Conservation (phyloP, 73 alveolate genomes). For the Effrenium voratum region DNA sequence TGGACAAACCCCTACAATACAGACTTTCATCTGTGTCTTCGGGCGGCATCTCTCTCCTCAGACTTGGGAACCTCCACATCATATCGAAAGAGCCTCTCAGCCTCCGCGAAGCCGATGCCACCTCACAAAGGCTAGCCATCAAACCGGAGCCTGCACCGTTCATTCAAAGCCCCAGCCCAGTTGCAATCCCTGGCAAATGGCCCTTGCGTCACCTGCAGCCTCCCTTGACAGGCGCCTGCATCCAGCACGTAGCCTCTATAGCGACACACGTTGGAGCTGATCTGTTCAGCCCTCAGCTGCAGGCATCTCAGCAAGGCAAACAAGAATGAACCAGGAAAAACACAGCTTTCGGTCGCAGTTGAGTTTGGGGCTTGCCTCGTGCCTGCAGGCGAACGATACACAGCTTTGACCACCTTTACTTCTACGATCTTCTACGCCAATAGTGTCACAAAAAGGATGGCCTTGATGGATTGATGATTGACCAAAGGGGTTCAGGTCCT, state of each 20-base stretch:
- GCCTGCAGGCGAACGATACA: too few species aligned
- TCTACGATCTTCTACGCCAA: too few species aligned
- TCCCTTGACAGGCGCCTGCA: conserved; percentile 1
- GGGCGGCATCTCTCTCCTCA: conserved; percentile 13
- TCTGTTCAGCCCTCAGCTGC: conserved; percentile 65
- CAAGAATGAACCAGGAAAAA: too few species aligned
- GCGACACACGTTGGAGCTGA: conserved; percentile 71
- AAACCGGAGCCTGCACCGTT: neutral
- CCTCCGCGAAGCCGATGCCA: conserved; percentile 86
- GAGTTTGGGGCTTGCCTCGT: too few species aligned
- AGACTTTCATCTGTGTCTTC: too few species aligned
- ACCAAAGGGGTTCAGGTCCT: too few species aligned
- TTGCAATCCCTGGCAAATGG: neutral
- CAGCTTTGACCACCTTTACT: too few species aligned
- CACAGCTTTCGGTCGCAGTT: too few species aligned
- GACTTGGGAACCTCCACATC: conserved; percentile 75
- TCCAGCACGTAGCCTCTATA: conserved; percentile 81
- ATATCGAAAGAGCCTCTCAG: conserved; percentile 62
- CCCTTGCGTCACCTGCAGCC: neutral
- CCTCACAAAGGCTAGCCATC: neutral
- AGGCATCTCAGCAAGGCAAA: neutral
- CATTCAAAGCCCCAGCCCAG: neutral
- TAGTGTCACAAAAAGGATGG: too few species aligned
- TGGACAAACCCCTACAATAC: too few species aligned
- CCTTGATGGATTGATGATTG: too few species aligned